Conservation (phyloP, 331 rosid species). For the Acacia concinna region DNA sequence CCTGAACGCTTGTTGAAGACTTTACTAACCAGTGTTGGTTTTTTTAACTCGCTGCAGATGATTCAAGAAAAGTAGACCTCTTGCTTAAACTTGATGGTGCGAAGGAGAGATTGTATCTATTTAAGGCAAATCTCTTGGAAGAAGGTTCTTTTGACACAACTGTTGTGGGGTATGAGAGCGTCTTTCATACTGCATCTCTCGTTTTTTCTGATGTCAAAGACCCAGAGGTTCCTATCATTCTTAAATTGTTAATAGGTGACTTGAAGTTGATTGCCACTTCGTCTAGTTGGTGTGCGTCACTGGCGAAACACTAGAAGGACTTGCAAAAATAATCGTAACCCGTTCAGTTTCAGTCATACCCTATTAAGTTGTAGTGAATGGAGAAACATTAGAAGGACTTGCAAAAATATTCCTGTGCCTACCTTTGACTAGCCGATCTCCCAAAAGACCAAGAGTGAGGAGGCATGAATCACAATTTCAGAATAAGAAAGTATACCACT, state of each 20-base stretch:
- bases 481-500: no score
- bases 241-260: background rate
- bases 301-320: no score
- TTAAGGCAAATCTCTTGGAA: constrained; percentile 16
- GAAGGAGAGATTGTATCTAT: background rate
- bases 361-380: no score
- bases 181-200: constrained; percentile 21
- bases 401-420: no score
- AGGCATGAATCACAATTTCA: no score
- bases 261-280: background rate
- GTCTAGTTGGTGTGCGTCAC: no score
- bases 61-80: background rate
- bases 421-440: no score
- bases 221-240: constrained; percentile 1
- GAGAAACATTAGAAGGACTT: no score
- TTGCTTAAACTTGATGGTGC: constrained; percentile 15
- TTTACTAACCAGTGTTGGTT: background rate
- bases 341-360: no score
- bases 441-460: no score
- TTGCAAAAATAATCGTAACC: no score
- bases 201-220: background rate
- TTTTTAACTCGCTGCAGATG: background rate
- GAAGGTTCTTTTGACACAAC: background rate
- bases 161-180: background rate
- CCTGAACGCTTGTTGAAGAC: background rate